Percentiles rank a stretch among this genome's conserved stretches.
phyloP scores from a whole-genome alignment of 495 filamentous ascomycete species.

The Friedmanniomyces simplex region DNA sequence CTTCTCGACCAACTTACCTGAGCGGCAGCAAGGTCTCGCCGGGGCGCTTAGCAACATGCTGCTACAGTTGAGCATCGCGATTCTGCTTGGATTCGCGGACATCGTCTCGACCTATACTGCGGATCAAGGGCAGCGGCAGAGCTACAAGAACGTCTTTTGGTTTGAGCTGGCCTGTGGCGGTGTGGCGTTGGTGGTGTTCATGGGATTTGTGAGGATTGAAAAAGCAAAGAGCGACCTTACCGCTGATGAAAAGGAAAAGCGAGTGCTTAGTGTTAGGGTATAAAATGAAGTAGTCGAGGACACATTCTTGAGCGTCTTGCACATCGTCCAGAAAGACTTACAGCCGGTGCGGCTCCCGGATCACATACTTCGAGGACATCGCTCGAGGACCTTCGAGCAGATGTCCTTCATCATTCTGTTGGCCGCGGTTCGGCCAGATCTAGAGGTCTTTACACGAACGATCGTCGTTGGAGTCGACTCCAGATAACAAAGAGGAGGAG shows the following conservation, averaged over 20 bases:
- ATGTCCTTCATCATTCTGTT: no score
- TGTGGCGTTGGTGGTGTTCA: slow-evolving; percentile 44
- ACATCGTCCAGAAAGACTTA: no score
- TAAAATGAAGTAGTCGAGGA: no score
- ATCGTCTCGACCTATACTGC: slow-evolving; percentile 49
- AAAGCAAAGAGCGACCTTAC: slow-evolving; percentile 15
- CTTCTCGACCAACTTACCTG: slow-evolving; percentile 63
- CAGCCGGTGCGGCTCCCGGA: no score
- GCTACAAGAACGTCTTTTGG: slow-evolving; percentile 63
- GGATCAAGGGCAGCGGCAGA: slow-evolving; percentile 33
- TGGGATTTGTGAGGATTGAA: slow-evolving; percentile 50
- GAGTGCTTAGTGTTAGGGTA: no score
- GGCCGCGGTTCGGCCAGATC: no score
- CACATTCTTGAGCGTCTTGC: no score
- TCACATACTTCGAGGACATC: no score
- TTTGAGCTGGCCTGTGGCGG: slow-evolving; percentile 49
- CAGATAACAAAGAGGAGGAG: no score
- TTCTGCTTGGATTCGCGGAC: slow-evolving; percentile 69
- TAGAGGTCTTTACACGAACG: no score
- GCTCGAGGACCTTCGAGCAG: no score
- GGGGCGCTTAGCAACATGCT: slow-evolving; percentile 44
- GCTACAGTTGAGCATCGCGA: slow-evolving; percentile 56
- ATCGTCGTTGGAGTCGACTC: no score
- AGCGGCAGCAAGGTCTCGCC: slow-evolving; percentile 60
- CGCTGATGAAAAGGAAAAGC: slow-evolving; percentile 13